Evolutionary conservation across 208 protist species (phyloP).

Genomic region (Trypanosoma lewisi): DNA sequence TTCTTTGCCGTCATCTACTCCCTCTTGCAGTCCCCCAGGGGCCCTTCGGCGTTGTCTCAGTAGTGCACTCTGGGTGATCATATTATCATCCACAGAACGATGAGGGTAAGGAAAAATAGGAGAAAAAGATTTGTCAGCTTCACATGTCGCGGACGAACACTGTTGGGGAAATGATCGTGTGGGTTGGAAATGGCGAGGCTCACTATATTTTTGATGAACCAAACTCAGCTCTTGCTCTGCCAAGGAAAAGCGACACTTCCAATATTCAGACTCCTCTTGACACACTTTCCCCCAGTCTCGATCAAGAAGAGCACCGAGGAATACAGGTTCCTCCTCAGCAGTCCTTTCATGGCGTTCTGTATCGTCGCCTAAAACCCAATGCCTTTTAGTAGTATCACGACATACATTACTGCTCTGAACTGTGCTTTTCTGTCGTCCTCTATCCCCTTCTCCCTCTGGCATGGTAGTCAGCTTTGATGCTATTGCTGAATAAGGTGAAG

Average conservation of each 20-base stretch:
- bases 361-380: conserved; percentile 6
- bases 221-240: conserved; percentile 21
- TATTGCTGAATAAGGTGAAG: too few relatives aligned
- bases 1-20: not conserved
- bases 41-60: too few relatives aligned
- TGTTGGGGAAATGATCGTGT: not conserved
- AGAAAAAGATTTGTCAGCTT: not conserved
- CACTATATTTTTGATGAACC: not conserved
- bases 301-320: conserved; percentile 16
- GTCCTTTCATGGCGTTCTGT: not conserved
- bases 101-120: not conserved
- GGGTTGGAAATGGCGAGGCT: not conserved
- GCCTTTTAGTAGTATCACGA: not conserved
- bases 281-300: conserved; percentile 3
- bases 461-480: not conserved
- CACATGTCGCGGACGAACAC: not conserved
- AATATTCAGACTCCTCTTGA: conserved; percentile 12
- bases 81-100: not conserved
- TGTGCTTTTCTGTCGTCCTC: not conserved
- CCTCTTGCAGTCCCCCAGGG: too few relatives aligned
- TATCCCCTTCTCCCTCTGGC: not conserved
- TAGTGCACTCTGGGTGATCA: not conserved
- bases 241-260: conserved; percentile 21
- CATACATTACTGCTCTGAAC: not conserved
- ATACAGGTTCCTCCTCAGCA: conserved; percentile 6